Evolutionary conservation across 1,284 basidiomycete species (phyloP).

Genomic region (Singerocomus rubriflavus): DNA sequence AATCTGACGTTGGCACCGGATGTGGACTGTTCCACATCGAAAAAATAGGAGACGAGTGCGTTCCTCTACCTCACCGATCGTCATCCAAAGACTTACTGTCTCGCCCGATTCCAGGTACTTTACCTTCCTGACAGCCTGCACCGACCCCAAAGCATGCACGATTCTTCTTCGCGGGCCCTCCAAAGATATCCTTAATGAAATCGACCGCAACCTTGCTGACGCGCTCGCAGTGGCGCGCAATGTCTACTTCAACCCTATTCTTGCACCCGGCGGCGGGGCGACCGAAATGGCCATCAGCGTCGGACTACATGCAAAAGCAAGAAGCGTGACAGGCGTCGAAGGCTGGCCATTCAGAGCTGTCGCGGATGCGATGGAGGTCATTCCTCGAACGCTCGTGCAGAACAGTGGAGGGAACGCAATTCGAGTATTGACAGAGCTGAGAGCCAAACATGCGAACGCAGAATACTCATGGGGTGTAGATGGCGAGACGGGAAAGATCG

Average conservation of each 20-base stretch:
- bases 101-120: conserved; percentile 69
- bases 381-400: conserved; percentile 93
- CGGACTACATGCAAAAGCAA: conserved; percentile 81
- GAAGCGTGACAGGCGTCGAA: conserved; percentile 79
- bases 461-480: conserved; percentile 92
- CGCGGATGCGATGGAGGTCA: conserved; percentile 96
- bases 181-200: conserved; percentile 98
- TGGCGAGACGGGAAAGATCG: conserved; percentile 92
- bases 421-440: conserved; percentile 85
- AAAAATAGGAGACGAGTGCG: conserved; percentile 94
- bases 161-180: conserved; percentile 98
- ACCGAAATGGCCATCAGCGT: conserved; percentile 98
- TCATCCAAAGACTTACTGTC: neutral
- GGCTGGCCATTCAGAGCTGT: conserved; percentile 91
- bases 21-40: conserved; percentile 97
- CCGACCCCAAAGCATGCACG: conserved; percentile 95
- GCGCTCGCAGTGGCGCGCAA: conserved; percentile 98
- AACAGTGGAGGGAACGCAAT: conserved; percentile 97
- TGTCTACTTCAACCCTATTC: conserved; percentile 91
- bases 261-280: conserved; percentile 94
- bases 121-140: conserved; percentile 92
- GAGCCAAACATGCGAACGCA: conserved; percentile 93
- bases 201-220: conserved; percentile 96
- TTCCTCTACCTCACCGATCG: neutral
- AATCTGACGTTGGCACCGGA: conserved; percentile 86